Percentiles rank a stretch among this genome's conserved stretches.
Conservation (phyloP, 202 grass and related monocot species). For the Musa balbisiana region DNA sequence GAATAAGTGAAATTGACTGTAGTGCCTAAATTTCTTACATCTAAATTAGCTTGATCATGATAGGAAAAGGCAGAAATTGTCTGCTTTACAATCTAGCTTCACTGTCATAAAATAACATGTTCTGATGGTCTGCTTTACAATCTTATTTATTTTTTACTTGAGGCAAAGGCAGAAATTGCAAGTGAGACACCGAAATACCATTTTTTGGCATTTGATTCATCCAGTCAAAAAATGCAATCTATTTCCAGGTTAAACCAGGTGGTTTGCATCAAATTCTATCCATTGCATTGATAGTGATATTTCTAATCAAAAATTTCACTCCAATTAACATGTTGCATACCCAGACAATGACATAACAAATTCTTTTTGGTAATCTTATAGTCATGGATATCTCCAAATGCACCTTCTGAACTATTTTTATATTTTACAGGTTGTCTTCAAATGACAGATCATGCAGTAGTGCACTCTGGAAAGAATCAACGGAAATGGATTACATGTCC, state of each 20-base stretch:
- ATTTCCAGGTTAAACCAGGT: neutral
- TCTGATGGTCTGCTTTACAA: no score
- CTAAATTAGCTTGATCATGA: no score
- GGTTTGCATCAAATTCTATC: neutral
- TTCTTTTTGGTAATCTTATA: neutral
- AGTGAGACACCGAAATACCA: no score
- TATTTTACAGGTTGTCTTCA: slow-evolving; percentile 60
- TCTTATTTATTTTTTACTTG: no score
- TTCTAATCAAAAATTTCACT: neutral
- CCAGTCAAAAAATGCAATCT: neutral
- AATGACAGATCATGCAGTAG: slow-evolving; percentile 62
- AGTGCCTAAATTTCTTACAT: no score
- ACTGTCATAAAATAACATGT: no score
- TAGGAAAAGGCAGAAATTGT: no score
- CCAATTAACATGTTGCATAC: neutral
- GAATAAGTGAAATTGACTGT: no score
- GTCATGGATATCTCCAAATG: neutral
- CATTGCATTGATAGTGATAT: neutral
- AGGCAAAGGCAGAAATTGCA: no score
- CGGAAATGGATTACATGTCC: slow-evolving; percentile 92
- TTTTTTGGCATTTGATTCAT: neutral
- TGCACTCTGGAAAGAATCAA: slow-evolving; percentile 38
- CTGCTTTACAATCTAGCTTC: no score
- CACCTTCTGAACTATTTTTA: neutral
- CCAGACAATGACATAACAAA: neutral